phyloP scores from a whole-genome alignment of 306 rosid genomes.

The Bauhinia variegata region DNA sequence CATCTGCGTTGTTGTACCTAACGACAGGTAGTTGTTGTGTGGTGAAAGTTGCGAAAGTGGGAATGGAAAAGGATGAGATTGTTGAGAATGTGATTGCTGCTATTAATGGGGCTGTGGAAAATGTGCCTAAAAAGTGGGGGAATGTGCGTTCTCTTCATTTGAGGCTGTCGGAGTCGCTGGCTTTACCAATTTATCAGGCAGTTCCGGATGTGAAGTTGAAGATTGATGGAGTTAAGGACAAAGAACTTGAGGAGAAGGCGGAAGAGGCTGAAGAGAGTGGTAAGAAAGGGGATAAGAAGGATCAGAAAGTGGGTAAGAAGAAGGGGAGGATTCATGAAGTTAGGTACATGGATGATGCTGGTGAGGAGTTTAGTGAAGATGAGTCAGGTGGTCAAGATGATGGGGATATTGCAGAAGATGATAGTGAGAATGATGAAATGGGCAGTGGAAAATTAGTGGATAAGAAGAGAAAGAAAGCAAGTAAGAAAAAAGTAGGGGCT shows the following conservation, averaged over 20 bases:
- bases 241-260: not conserved
- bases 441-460: conserved; percentile 26
- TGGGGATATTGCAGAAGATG: conserved; percentile 13
- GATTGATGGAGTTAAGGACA: conserved; percentile 55
- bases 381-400: conserved; percentile 35
- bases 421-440: conserved; percentile 28
- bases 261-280: conserved; percentile 21
- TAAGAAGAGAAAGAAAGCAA: conserved; percentile 59
- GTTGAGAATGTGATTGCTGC: conserved; percentile 66
- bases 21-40: conserved; percentile 80
- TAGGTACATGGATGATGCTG: conserved; percentile 64
- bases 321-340: conserved; percentile 82
- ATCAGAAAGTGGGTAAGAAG: conserved; percentile 40
- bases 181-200: conserved; percentile 68
- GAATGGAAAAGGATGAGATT: conserved; percentile 57
- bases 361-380: conserved; percentile 40
- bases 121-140: conserved; percentile 72
- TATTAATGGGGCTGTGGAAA: conserved; percentile 52
- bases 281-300: conserved; percentile 16
- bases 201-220: conserved; percentile 61
- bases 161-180: conserved; percentile 67
- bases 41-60: conserved; percentile 60
- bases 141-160: conserved; percentile 78
- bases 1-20: conserved; percentile 57
- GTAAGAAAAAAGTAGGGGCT: conserved; percentile 18